phyloP scores from a whole-genome alignment of 352 stramenopile species.

The Globisporangium paroecandrum region DNA sequence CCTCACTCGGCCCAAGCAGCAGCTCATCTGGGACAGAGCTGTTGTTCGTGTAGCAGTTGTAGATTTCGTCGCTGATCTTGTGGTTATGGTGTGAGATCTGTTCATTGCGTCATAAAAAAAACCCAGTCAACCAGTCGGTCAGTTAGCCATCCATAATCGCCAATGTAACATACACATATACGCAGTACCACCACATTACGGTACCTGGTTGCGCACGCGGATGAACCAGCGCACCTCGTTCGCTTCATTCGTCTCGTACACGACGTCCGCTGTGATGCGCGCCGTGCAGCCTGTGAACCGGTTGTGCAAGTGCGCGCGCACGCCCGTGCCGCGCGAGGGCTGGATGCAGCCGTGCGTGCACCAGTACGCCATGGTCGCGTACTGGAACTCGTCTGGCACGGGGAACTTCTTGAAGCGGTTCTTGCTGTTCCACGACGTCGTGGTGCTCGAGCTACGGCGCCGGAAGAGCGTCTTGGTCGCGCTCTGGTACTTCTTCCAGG shows the following conservation, averaged over 20 bases:
- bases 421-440: constrained; percentile 72
- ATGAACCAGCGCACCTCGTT: constrained; percentile 59
- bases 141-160: neutral
- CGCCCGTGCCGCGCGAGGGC: constrained; percentile 59
- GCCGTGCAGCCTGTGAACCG: constrained; percentile 75
- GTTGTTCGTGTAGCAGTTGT: constrained; percentile 77
- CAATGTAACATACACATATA: neutral
- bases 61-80: constrained; percentile 73
- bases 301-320: constrained; percentile 75
- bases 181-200: neutral
- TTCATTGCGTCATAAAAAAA: neutral
- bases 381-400: constrained; percentile 71
- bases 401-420: constrained; percentile 68
- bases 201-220: constrained; percentile 71
- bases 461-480: constrained; percentile 76
- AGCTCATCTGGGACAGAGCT: constrained; percentile 73
- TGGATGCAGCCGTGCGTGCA: constrained; percentile 83
- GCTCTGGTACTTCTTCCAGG: constrained; percentile 66
- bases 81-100: constrained; percentile 79
- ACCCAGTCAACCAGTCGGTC: neutral
- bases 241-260: constrained; percentile 56
- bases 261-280: constrained; percentile 68
- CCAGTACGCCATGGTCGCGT: constrained; percentile 84
- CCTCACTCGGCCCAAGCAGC: constrained; percentile 35
- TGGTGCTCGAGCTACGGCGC: constrained; percentile 67